These are phyloP conservation scores for Mycena amicta DNA, from an alignment of 768 basidiomycete genomes.

Conservation along the genomic window DNA sequence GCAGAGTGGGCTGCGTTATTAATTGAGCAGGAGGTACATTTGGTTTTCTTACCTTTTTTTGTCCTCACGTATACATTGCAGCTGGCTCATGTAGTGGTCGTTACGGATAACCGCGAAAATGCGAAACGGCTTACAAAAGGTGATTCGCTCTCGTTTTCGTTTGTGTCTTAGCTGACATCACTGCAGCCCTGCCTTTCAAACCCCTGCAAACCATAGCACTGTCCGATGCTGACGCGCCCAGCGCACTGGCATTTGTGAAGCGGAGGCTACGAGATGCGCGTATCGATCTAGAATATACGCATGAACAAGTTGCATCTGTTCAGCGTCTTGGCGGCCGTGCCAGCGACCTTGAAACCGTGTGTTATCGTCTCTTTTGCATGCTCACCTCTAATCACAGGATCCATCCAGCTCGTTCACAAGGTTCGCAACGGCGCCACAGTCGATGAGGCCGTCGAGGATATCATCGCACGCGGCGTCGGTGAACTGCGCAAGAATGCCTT, in stretches of 20 bases:
- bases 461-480: constrained; percentile 74
- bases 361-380: constrained; percentile 27
- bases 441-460: constrained; percentile 87
- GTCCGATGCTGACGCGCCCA: constrained; percentile 84
- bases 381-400: background rate
- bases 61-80: constrained; percentile 28
- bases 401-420: constrained; percentile 84
- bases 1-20: constrained; percentile 84
- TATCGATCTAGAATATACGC: constrained; percentile 55
- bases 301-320: constrained; percentile 58
- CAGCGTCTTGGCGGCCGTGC: constrained; percentile 87
- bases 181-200: constrained; percentile 77
- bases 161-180: background rate
- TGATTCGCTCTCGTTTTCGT: constrained; percentile 27
- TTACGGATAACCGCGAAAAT: constrained; percentile 89
- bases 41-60: background rate
- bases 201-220: constrained; percentile 79
- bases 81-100: constrained; percentile 90
- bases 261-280: constrained; percentile 70
- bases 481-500: constrained; percentile 92
- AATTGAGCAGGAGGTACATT: constrained; percentile 73
- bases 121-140: constrained; percentile 83
- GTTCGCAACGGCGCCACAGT: constrained; percentile 72
- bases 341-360: constrained; percentile 82
- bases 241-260: constrained; percentile 78